These are phyloP conservation scores for Entrophospora sp. DNA, from an alignment of 192 early-diverging fungal species.

Conservation along the genomic window DNA sequence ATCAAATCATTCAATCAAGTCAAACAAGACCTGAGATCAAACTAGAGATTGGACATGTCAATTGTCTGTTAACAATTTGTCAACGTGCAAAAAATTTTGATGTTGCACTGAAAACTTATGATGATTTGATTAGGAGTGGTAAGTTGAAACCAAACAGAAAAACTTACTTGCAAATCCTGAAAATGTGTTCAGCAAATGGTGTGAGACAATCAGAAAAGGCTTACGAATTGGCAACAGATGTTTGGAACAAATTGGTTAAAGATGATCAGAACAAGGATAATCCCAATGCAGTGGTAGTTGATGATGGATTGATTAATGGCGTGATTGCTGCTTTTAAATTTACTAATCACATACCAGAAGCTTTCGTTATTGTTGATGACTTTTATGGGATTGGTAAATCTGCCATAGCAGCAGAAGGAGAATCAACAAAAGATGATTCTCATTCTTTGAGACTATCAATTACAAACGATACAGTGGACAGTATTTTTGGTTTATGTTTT, in stretches of 20 bases:
- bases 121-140: slow-evolving; percentile 13
- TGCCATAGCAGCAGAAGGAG: too few species aligned
- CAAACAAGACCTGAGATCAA: not conserved
- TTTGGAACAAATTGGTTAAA: slow-evolving; percentile 25
- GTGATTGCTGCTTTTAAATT: not conserved
- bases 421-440: too few species aligned
- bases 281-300: not conserved
- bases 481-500: too few species aligned
- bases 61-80: slow-evolving; percentile 32
- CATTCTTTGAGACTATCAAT: too few species aligned
- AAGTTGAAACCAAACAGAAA: not conserved
- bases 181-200: too few species aligned
- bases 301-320: not conserved
- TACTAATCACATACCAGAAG: not conserved
- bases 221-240: slow-evolving; percentile 24
- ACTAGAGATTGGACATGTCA: slow-evolving; percentile 18
- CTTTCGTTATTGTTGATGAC: not conserved
- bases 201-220: slow-evolving; percentile 25
- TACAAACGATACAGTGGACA: too few species aligned
- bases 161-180: too few species aligned
- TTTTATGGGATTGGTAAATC: slow-evolving; percentile 4
- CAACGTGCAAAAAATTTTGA: slow-evolving; percentile 19
- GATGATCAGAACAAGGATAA: not conserved
- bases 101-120: slow-evolving; percentile 16
- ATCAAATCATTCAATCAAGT: slow-evolving; percentile 20